phyloP scores from a whole-genome alignment of 1,284 basidiomycete genomes.

The Cutaneotrichosporon cyanovorans region DNA sequence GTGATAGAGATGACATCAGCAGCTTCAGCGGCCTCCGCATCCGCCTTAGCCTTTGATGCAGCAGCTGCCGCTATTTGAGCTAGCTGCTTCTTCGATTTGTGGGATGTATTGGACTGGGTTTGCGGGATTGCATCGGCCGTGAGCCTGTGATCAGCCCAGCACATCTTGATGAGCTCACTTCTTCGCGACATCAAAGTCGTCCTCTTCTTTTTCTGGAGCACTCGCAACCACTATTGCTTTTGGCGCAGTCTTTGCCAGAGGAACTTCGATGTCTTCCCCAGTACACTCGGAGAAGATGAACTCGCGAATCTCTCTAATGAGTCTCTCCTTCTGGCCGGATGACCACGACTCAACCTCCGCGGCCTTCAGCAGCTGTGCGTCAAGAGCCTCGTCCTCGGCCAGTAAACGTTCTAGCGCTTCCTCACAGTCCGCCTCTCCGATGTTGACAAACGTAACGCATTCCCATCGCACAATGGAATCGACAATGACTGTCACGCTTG shows the following conservation, averaged over 20 bases:
- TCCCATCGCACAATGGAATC: slow-evolving; percentile 65
- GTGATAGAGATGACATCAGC: slow-evolving; percentile 25
- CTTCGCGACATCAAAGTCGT: slow-evolving; percentile 55
- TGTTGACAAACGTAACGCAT: slow-evolving; percentile 54
- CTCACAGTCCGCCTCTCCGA: slow-evolving; percentile 70
- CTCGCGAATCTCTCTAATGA: slow-evolving; percentile 31
- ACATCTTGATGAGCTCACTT: slow-evolving; percentile 37
- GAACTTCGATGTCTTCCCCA: slow-evolving; percentile 40
- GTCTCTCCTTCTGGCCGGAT: slow-evolving; percentile 25
- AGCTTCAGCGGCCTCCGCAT: slow-evolving; percentile 39
- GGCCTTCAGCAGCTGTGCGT: slow-evolving; percentile 53
- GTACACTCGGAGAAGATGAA: slow-evolving; percentile 36
- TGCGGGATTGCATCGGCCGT: slow-evolving; percentile 30
- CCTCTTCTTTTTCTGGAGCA: slow-evolving; percentile 58
- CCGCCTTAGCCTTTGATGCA: slow-evolving; percentile 53
- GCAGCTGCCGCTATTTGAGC: slow-evolving; percentile 56
- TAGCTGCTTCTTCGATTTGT: slow-evolving; percentile 50
- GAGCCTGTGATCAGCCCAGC: slow-evolving; percentile 23
- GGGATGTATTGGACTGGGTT: slow-evolving; percentile 20
- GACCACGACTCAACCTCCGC: slow-evolving; percentile 47
- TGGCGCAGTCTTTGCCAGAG: slow-evolving; percentile 16
- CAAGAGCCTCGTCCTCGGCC: slow-evolving; percentile 55
- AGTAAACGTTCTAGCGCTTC: slow-evolving; percentile 66
- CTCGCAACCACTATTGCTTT: slow-evolving; percentile 16
- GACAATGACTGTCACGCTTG: slow-evolving; percentile 63